Conservation (phyloP, 257 asterid species). For the Anisodus acutangulus region DNA sequence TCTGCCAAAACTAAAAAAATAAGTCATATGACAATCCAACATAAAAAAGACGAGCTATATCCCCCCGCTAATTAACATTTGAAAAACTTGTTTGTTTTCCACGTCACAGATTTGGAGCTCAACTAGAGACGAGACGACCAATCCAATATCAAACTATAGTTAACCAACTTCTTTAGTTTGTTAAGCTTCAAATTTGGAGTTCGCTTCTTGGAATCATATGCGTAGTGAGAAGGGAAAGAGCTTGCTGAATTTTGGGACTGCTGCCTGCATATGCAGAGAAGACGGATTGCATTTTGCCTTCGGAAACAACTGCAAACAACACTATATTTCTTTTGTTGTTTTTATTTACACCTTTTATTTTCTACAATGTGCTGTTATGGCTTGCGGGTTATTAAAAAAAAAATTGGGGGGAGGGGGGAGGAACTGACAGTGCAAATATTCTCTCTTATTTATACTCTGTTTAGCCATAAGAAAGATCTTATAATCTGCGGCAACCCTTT, state of each 20-base stretch:
- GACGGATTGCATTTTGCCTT: background rate
- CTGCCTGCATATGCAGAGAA: slow-evolving; percentile 25
- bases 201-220: background rate
- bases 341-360: background rate
- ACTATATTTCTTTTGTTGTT: background rate
- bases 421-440: no score
- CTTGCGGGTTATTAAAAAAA: background rate
- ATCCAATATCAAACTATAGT: background rate
- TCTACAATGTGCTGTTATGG: background rate
- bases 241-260: background rate
- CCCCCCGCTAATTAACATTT: background rate
- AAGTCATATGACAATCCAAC: background rate
- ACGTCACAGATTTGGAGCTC: background rate
- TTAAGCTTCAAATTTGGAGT: slow-evolving; percentile 10
- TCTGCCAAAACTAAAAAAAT: background rate
- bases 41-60: background rate
- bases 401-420: no score
- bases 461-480: background rate
- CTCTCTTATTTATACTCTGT: background rate
- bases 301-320: slow-evolving; percentile 5
- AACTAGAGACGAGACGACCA: slow-evolving; percentile 7
- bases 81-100: slow-evolving; percentile 2
- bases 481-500: background rate
- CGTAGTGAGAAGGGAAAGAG: background rate
- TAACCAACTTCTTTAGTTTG: background rate